Base-by-base conservation (phyloP, 1,284 basidiomycete genomes). In the Polyporus tsugae region DNA sequence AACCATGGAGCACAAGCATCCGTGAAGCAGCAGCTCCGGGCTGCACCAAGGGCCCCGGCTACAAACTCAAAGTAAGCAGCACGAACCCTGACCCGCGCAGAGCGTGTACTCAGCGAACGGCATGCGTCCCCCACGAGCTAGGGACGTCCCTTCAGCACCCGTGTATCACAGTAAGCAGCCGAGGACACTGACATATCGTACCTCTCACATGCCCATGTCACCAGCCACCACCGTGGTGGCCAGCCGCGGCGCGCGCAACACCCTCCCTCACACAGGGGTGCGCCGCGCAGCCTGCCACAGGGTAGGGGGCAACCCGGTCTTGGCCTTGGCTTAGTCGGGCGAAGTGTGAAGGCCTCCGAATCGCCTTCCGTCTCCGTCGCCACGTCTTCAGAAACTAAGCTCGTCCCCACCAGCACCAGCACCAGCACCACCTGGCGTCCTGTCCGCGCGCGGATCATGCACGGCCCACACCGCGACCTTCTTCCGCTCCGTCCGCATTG, bases 381-480 rank as follows among this genome's bases (percentile, higher is more conserved):
- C n/a, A 39, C n/a, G 6, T 39, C 41, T 39, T 72, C 65, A 72
- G 55, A 72, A 70, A 66, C 62, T 70, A 42, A 72, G 63, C 67
- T 70, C 71, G 67, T 67, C 64, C 22, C 58, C 57, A 6, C 44
- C 44, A 46, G n/a, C 44, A 2, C 41, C 39, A 59, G 41, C 60
- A 53, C 64, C 44, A 33, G 25, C 52, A 22, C 44, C 52, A 33
- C 52, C 49, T 13, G 49, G 1, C 22, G 4, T 15, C 10, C 10
- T 15, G 7, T 29, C 52, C 52, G 52, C 39, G 38, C 68, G 41
- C 29, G 60, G 52, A 36, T 67, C 66, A 44, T 67, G 68, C 25
- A 70, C 67, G 49, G 67, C 65, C 74, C 74, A 75, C 33, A 75
- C 74, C 42, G n/a, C 44, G 22, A n/a, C 44, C 42, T 69, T 69